Evolutionary conservation across 768 basidiomycete species (phyloP).

Genomic region (Serendipita vermifera): DNA sequence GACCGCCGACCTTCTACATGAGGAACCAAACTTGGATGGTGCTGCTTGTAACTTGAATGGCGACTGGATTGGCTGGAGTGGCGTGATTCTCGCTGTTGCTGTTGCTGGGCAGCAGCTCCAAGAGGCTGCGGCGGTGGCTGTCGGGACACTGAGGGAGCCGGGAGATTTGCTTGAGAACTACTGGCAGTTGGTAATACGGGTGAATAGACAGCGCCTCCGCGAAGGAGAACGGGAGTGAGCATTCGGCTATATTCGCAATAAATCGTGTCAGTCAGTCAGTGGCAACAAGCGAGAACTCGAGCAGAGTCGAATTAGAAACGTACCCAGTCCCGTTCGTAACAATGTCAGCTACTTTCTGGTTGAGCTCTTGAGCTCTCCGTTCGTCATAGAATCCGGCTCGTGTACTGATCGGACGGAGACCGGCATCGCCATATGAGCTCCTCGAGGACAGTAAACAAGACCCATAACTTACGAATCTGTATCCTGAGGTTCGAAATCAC

Average conservation of each 20-base stretch:
- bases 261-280: too few species aligned
- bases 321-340: not conserved
- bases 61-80: not conserved
- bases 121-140: not conserved
- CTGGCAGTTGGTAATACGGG: not conserved
- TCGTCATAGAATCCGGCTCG: too few species aligned
- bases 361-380: constrained; percentile 3
- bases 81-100: not conserved
- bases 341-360: constrained; percentile 5
- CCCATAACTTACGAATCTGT: too few species aligned
- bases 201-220: too few species aligned
- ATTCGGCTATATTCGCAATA: not conserved
- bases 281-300: too few species aligned
- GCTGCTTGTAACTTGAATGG: not conserved
- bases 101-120: not conserved
- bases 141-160: not conserved
- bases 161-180: constrained; percentile 2
- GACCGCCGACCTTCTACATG: not conserved
- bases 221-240: not conserved
- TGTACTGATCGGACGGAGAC: too few species aligned
- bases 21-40: not conserved
- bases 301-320: too few species aligned
- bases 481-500: too few species aligned
- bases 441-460: too few species aligned
- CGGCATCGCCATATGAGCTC: too few species aligned